Conservation (phyloP, 192 early-diverging fungal species). For the Coemansia javaensis region DNA sequence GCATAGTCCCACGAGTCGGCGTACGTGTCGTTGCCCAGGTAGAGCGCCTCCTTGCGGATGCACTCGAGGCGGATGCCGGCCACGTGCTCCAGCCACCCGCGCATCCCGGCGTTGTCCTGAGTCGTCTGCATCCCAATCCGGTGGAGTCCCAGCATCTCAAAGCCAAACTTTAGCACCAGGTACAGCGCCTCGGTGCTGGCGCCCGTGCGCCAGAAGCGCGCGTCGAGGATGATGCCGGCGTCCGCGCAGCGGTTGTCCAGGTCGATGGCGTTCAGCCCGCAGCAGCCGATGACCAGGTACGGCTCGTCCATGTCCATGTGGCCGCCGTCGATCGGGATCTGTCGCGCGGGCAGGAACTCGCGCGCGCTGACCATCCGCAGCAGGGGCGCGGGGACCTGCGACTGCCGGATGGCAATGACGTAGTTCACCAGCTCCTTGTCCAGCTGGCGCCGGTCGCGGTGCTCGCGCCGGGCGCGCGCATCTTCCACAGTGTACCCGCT, state of each 20-base stretch:
- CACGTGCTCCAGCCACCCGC: constrained; percentile 41
- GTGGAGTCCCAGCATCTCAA: constrained; percentile 26
- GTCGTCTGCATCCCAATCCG: constrained; percentile 36
- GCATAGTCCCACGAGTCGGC: constrained; percentile 43
- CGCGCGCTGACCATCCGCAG: constrained; percentile 7
- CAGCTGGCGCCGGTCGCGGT: constrained; percentile 18
- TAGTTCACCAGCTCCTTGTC: constrained; percentile 32
- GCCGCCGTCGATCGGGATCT: constrained; percentile 19
- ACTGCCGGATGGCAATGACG: constrained; percentile 19
- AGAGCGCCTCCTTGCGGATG: constrained; percentile 35
- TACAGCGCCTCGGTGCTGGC: constrained; percentile 34
- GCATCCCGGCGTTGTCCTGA: constrained; percentile 31
- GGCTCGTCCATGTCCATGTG: constrained; percentile 27
- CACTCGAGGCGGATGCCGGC: constrained; percentile 25
- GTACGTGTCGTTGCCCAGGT: constrained; percentile 20
- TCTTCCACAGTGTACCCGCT: constrained; percentile 15
- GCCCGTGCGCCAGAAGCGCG: constrained; percentile 38
- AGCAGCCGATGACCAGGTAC: constrained; percentile 38
- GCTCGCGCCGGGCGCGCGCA: constrained; percentile 9
- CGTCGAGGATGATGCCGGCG: constrained; percentile 39
- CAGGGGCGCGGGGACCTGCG: constrained; percentile 20
- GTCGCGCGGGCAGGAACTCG: constrained; percentile 25
- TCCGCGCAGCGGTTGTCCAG: constrained; percentile 14
- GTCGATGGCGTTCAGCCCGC: constrained; percentile 32
- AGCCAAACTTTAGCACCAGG: constrained; percentile 35